Base-by-base conservation (phyloP, 495 filamentous ascomycete genomes). In the Articulospora tetracladia region DNA sequence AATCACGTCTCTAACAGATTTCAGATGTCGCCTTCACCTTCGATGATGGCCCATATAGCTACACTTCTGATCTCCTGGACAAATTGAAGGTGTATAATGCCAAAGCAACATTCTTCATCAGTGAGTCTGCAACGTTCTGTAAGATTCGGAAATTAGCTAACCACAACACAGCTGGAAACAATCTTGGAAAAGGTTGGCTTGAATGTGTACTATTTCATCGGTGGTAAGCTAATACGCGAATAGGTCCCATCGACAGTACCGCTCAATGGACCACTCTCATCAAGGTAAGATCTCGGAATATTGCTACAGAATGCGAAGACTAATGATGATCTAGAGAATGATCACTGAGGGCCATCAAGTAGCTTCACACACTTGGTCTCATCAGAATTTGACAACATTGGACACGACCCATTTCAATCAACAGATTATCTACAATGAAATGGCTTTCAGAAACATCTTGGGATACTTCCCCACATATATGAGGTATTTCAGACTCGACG, bases 391-490 rank as follows among this genome's bases (percentile, higher is more conserved):
- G 64, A 79, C 80, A 71, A 79, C 81, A 67, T 68, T 84, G 69
- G 75, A 81, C 53, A 60, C 81, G 53, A 67, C 66, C 27, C 68
- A 87, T 58, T 84, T 87, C 60, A 75, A 76, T 3, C 78, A 86
- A 19, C 86, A 94, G 65, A 86, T 96, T 69, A 68, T 82, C 51
- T 90, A 86, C 78, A 89, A 90, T 59, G 91, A 94, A 71, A 89
- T 87, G 57, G 91, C 90, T 0, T 64, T 94, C 20, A 85, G 86
- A 47, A 90, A 90, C 53, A 86, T 95, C 57, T 76, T 93, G 7
- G 91, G 91, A 13, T 84, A 84, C 62, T 87, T 92, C 70, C 91
- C 91, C 2, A 88, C 89, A 1, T 96, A 95, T 69, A 92, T 95
- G 88, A 80, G 64, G 64, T 66, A 62, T 23, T 3, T 3, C 4